Conservation (phyloP, 1,284 basidiomycete genomes). For the Wolfiporia cocos region DNA sequence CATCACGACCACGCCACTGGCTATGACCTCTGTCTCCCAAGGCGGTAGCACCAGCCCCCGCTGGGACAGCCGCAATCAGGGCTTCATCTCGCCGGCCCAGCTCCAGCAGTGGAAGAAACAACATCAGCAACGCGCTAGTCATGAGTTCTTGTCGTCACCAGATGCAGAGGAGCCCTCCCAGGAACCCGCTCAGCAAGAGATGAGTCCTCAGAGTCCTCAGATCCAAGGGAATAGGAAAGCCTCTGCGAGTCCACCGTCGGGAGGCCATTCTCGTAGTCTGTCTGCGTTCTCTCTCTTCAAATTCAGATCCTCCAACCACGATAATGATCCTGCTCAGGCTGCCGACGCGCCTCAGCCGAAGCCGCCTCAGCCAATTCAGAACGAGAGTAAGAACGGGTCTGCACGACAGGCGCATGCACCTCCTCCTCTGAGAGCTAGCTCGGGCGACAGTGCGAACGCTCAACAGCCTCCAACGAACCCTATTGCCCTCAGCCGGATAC, state of each 20-base stretch:
- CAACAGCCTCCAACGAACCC: conserved; percentile 12
- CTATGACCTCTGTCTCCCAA: conserved; percentile 17
- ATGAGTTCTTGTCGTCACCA: conserved; percentile 14
- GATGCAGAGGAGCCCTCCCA: conserved; percentile 9
- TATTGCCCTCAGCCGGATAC: conserved; percentile 11
- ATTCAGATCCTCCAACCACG: conserved; percentile 6
- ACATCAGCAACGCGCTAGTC: conserved; percentile 12
- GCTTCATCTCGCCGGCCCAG: conserved; percentile 43
- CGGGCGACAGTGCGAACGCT: conserved; percentile 5
- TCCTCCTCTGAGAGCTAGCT: background rate
- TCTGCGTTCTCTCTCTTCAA: conserved; percentile 21
- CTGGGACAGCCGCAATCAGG: conserved; percentile 43
- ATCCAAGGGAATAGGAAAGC: conserved; percentile 1
- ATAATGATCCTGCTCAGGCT: conserved; percentile 1
- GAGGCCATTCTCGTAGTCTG: conserved; percentile 13
- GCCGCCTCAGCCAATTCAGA: background rate
- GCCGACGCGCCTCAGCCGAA: conserved; percentile 8
- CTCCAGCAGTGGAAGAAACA: conserved; percentile 35
- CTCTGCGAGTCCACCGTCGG: background rate
- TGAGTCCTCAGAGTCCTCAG: conserved; percentile 1
- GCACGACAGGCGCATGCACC: background rate
- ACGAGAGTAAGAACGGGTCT: background rate
- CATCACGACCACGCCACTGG: background rate
- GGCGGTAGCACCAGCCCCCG: conserved; percentile 22
- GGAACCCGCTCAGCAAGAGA: conserved; percentile 4